Base-by-base conservation (phyloP, 2,329 filamentous ascomycete genomes). In the Cladosporium sp. region DNA sequence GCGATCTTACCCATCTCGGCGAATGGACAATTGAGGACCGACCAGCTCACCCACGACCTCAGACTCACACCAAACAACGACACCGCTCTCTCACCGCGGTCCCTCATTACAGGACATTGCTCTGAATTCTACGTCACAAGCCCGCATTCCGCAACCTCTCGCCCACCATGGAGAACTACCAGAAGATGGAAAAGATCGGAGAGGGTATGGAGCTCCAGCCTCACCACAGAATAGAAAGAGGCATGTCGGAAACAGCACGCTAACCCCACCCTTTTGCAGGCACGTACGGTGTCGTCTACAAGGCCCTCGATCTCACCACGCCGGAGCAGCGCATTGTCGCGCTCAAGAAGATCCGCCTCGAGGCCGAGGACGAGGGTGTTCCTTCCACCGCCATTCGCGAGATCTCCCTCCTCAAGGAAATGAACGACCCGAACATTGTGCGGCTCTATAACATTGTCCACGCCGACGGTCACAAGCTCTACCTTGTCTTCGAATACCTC, bases 271-370 rank as follows among this genome's bases (percentile, higher is more conserved):
- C 13, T 28, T 35, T 57, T 38, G 57, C 58, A 95, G 90, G 90
- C 65, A 95, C 90, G 13, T 95, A 95, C 69, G 90, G 90, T 71
- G 90, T 95, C 58, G 90, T 95, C 58, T 95, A 95, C 82, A 95
- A 95, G 73, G 90, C 90, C 55, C 84, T 86, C 61, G 90, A 95
- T 70, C 85, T 95, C 56, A 82, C 82, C 60, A 85, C 91, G 66
- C 79, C 80, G 60, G 87, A 88, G 66, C 71, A 75, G 43, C 86
- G 88, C 63, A 93, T 95, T 63, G 90, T 95, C 58, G 90, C 90
- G 18, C 77, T 95, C 62, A 95, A 95, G 79, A 95, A 95, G 77
- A 95, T 95, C 65, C 87, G 90, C 58, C 86, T 95, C 63, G 91
- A 95, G 68, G 89, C 90, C 58, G 91, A 95, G 75, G 90, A 95